Conservation (phyloP, 148 eudicot genomes). For the Heliosperma pusillum region DNA sequence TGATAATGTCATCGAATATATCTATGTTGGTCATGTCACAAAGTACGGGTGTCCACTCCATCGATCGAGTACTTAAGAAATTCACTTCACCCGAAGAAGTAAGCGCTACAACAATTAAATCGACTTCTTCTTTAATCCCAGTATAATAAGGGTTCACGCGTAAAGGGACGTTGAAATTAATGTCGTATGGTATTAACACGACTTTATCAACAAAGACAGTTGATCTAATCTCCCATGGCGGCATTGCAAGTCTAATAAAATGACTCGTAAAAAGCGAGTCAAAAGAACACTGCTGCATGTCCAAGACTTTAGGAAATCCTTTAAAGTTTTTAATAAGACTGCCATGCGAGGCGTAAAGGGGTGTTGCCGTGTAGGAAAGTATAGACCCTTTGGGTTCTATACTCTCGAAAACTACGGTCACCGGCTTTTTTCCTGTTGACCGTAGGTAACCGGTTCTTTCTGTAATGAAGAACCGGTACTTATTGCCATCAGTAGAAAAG, state of each 20-base stretch:
- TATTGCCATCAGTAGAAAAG: background rate
- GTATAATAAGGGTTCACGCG: background rate
- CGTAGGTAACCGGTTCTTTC: background rate
- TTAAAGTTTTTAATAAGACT: background rate
- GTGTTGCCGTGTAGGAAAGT: background rate
- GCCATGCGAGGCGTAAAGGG: background rate
- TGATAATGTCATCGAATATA: background rate
- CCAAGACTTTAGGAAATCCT: background rate
- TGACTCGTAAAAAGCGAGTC: background rate
- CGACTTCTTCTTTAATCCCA: background rate
- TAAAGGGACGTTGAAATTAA: background rate
- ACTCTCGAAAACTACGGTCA: background rate
- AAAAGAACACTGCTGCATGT: background rate
- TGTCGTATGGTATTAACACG: background rate
- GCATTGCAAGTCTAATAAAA: background rate
- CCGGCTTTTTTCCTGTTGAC: background rate
- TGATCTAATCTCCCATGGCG: background rate
- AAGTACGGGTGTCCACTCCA: background rate
- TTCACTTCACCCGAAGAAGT: background rate
- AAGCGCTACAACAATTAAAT: background rate
- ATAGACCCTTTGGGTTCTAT: background rate
- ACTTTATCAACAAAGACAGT: background rate
- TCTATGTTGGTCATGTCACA: background rate
- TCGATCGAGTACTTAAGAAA: constrained; percentile 2
- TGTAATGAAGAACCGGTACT: background rate